phyloP scores from a whole-genome alignment of 2,329 filamentous ascomycete genomes.

The Gnomoniopsis sp. region DNA sequence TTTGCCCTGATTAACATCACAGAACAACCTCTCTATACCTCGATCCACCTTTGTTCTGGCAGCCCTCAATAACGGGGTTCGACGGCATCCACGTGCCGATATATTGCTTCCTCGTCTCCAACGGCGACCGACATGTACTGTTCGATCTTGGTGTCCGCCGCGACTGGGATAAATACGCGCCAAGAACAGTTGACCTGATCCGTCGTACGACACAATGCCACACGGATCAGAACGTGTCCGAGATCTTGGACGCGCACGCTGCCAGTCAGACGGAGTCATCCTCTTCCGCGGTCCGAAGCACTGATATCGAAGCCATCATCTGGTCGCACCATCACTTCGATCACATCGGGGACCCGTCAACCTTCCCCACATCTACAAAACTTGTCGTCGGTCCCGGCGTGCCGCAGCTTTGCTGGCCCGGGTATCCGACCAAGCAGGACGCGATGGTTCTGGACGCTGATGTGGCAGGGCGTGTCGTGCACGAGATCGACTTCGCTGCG shows the following conservation, averaged over 20 bases:
- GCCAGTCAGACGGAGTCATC: no score
- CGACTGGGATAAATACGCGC: slow-evolving; percentile 21
- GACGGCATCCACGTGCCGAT: slow-evolving; percentile 9
- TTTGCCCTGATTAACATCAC: no score
- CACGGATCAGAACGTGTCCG: background rate
- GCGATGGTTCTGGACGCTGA: slow-evolving; percentile 4
- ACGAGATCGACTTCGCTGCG: slow-evolving; percentile 9
- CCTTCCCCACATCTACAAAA: slow-evolving; percentile 18
- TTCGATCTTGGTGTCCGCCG: slow-evolving; percentile 25
- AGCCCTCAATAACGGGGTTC: background rate
- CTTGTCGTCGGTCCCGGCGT: slow-evolving; percentile 24
- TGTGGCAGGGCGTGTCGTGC: background rate
- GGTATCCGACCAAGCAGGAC: slow-evolving; percentile 18
- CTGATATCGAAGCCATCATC: slow-evolving; percentile 5
- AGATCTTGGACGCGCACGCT: background rate
- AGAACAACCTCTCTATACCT: background rate
- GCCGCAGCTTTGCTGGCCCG: slow-evolving; percentile 17
- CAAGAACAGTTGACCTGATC: slow-evolving; percentile 13
- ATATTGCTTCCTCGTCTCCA: slow-evolving; percentile 18
- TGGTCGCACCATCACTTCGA: slow-evolving; percentile 25
- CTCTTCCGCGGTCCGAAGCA: background rate
- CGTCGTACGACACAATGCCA: background rate
- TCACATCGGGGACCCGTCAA: slow-evolving; percentile 21
- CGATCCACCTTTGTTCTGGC: slow-evolving; percentile 4
- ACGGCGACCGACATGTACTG: slow-evolving; percentile 20